A percentile compares a stretch with the other conserved stretches of the same genome.
phyloP scores from a whole-genome alignment of 768 basidiomycete genomes.

The Phanerodontia chrysosporium region DNA sequence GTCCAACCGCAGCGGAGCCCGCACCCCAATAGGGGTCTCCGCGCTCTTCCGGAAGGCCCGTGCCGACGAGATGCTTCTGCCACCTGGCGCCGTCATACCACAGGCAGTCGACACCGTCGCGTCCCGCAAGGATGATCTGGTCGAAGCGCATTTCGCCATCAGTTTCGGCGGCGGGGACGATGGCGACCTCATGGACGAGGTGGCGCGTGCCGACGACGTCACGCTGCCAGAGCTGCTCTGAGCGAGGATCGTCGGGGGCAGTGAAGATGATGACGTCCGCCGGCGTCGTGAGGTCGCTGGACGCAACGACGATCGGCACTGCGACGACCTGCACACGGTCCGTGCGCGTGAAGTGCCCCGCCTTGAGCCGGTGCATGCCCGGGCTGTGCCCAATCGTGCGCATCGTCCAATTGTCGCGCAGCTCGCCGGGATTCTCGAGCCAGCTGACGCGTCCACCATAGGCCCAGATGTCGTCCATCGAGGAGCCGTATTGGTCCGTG shows the following conservation, averaged over 20 bases:
- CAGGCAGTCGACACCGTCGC: constrained; percentile 16
- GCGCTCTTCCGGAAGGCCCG: background rate
- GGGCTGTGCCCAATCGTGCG: constrained; percentile 14
- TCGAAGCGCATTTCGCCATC: constrained; percentile 8
- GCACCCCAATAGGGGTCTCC: constrained; percentile 12
- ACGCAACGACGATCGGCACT: constrained; percentile 13
- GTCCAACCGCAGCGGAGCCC: constrained; percentile 14
- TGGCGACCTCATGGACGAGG: constrained; percentile 16
- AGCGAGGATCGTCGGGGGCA: constrained; percentile 5
- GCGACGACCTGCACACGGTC: constrained; percentile 13
- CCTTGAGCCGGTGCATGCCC: constrained; percentile 18
- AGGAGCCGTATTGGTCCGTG: constrained; percentile 16
- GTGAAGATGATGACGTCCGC: constrained; percentile 20
- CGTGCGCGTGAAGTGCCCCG: constrained; percentile 14
- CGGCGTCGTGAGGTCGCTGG: constrained; percentile 15
- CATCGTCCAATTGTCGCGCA: background rate
- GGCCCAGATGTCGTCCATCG: constrained; percentile 14
- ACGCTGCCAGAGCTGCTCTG: background rate
- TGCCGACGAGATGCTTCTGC: constrained; percentile 11
- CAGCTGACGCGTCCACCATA: constrained; percentile 14
- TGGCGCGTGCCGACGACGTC: background rate
- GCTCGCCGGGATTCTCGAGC: constrained; percentile 13
- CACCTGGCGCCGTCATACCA: constrained; percentile 12
- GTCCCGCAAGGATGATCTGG: constrained; percentile 15
- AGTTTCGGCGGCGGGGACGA: constrained; percentile 1